phyloP scores from a whole-genome alignment of 2,329 filamentous ascomycete genomes.

The Didymella pomorum region DNA sequence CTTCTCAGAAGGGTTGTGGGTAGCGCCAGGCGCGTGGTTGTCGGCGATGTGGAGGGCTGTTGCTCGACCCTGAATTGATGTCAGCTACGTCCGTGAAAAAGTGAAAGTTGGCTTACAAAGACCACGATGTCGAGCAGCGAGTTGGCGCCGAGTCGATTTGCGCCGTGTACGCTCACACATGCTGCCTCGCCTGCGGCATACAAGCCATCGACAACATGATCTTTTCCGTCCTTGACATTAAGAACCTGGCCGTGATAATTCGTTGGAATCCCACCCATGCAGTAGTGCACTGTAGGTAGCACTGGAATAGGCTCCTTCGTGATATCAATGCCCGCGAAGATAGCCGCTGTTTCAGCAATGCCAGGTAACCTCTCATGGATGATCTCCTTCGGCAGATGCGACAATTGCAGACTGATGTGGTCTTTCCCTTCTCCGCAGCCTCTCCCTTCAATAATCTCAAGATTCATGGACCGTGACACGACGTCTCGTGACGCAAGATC shows the following conservation, averaged over 20 bases:
- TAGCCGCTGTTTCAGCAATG: conserved; percentile 60
- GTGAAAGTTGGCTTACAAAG: conserved; percentile 44
- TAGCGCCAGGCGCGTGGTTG: conserved; percentile 49
- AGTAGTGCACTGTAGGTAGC: conserved; percentile 61
- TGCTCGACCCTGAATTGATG: conserved; percentile 50
- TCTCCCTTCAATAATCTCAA: conserved; percentile 58
- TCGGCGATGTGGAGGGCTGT: conserved; percentile 54
- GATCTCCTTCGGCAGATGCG: conserved; percentile 57
- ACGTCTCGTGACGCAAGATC: conserved; percentile 60
- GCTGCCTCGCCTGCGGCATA: conserved; percentile 60
- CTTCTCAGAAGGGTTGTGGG: conserved; percentile 46
- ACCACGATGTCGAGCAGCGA: conserved; percentile 60
- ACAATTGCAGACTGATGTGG: conserved; percentile 59
- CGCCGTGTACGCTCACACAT: conserved; percentile 60
- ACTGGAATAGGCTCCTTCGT: conserved; percentile 61
- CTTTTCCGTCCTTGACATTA: conserved; percentile 48
- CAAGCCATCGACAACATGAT: conserved; percentile 55
- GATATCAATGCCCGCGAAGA: conserved; percentile 61
- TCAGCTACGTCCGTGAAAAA: background rate
- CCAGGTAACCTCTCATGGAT: conserved; percentile 59
- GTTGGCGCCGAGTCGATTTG: conserved; percentile 59
- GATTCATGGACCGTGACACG: conserved; percentile 58
- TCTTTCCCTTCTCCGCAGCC: conserved; percentile 58
- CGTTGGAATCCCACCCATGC: conserved; percentile 61
- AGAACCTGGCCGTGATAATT: conserved; percentile 60